Evolutionary conservation across 768 basidiomycete genomes (phyloP).

Genomic region (Collybiopsis confluens): DNA sequence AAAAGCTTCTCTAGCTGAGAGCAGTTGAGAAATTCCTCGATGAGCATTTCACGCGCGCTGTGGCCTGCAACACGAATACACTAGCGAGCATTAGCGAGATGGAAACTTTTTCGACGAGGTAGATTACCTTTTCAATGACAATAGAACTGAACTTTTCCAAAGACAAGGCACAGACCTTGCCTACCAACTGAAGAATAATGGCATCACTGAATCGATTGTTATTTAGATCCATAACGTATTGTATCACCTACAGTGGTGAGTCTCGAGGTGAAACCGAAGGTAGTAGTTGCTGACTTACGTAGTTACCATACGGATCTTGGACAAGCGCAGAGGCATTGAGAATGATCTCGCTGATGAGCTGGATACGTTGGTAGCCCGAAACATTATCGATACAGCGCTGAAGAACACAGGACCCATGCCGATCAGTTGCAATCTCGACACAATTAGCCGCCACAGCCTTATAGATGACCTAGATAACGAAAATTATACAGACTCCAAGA

Average conservation of each 20-base stretch:
- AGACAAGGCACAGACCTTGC: conserved; percentile 95
- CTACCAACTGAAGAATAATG: conserved; percentile 94
- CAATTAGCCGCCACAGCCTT: conserved; percentile 99
- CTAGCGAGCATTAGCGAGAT: conserved; percentile 22
- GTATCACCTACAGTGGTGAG: conserved; percentile 63
- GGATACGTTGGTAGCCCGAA: conserved; percentile 89
- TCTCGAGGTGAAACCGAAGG: neutral
- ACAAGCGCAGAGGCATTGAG: conserved; percentile 97
- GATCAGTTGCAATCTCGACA: conserved; percentile 96
- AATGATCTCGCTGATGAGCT: conserved; percentile 98
- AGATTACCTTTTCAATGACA: conserved; percentile 87
- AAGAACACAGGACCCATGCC: conserved; percentile 97
- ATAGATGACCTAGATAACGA: conserved; percentile 83
- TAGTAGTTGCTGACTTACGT: conserved; percentile 47
- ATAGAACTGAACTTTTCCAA: conserved; percentile 99
- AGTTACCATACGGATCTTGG: conserved; percentile 95
- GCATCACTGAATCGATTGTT: conserved; percentile 98
- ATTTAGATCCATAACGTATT: conserved; percentile 98
- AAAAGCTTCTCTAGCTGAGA: conserved; percentile 92
- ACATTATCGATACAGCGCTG: conserved; percentile 99
- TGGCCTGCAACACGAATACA: conserved; percentile 95
- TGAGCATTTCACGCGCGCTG: conserved; percentile 87
- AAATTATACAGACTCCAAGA: neutral
- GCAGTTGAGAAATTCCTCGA: conserved; percentile 93
- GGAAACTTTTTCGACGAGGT: neutral